Evolutionary conservation across 352 stramenopile species (phyloP).

Genomic region (Aphanomyces astaci): DNA sequence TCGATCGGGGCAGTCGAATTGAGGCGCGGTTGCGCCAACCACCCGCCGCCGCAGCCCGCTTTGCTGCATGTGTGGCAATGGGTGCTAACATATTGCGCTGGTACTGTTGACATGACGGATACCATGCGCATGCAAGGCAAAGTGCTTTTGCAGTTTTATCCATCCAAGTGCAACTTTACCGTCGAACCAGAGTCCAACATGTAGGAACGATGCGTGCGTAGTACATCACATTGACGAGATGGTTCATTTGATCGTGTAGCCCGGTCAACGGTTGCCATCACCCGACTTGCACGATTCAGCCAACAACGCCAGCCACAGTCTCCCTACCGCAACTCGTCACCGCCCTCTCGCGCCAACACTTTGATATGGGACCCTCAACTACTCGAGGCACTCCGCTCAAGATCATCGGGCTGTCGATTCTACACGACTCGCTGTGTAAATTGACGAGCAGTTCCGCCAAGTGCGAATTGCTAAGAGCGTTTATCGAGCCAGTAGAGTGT

Average conservation of each 20-base stretch:
- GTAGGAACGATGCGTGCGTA: neutral
- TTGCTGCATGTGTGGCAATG: conserved; percentile 1
- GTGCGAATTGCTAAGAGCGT: conserved; percentile 34
- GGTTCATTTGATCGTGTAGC: no score
- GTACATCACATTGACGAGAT: no score
- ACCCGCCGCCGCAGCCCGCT: neutral
- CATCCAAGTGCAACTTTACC: neutral
- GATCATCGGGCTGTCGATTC: conserved; percentile 31
- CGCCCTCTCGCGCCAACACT: neutral
- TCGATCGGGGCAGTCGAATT: neutral
- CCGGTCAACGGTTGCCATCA: neutral
- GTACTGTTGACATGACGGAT: no score
- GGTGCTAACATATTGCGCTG: neutral
- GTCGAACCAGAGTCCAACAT: neutral
- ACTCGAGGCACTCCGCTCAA: neutral
- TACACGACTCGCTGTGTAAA: conserved; percentile 48
- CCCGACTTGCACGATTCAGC: neutral
- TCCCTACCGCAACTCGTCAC: neutral
- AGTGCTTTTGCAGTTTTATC: conserved; percentile 1
- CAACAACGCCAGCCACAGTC: neutral
- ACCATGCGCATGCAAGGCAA: neutral
- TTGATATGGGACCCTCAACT: neutral
- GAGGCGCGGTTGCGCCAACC: neutral
- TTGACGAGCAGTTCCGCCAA: conserved; percentile 40
- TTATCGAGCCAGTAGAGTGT: conserved; percentile 21